Evolutionary conservation across 2,329 filamentous ascomycete genomes (phyloP), one percentile per base, ranked within the genome.

Genomic region (Neofusicoccum umdonicola): DNA sequence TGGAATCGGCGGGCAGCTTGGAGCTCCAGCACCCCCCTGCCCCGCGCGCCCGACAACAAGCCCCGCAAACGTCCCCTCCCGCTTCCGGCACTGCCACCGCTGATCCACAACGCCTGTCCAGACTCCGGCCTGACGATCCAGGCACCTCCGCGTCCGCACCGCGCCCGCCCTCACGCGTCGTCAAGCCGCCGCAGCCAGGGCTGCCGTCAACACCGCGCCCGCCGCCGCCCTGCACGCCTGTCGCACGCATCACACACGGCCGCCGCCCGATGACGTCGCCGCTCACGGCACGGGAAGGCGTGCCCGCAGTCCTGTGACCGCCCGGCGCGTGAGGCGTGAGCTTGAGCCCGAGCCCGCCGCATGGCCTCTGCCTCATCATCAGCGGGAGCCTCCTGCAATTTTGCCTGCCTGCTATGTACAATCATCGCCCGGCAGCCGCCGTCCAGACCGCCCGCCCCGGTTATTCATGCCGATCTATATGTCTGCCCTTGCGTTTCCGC

Each of bases 51-150:
- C n/a, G 41, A 37, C 39, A 17, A 19, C 27, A 11, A 56, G 51
- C 51, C 54, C 54, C 54, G 54, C 54, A 58, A 58, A 45, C 54
- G 54, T 44, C 39, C 15, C 39, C 39, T 31, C 54, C 41, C 27
- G 48, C 48, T 34, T 51, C 17, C 27, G 31, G 50, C 34, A 34
- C 31, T 17, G 15, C 34, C 13, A 34, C 31, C 34, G 22, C 31
- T 31, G 50, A 52, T 52, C 50, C 27, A 15, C 27, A 3, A 9
- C 13, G 45, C 42, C 13, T 15, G 45, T 19, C 45, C 19, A 31
- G 27, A 31, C 27, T 31, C 37, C 27, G 41, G 39, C 54, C 39
- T 44, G 54, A 58, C 41, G 56, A 60, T 60, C 56, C 56, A 60
- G 56, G 54, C 54, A 54, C 51, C 27, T 5, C 27, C 27, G 27